Conservation (phyloP, 208 protist genomes). For the Trypanosoma rangeli region DNA sequence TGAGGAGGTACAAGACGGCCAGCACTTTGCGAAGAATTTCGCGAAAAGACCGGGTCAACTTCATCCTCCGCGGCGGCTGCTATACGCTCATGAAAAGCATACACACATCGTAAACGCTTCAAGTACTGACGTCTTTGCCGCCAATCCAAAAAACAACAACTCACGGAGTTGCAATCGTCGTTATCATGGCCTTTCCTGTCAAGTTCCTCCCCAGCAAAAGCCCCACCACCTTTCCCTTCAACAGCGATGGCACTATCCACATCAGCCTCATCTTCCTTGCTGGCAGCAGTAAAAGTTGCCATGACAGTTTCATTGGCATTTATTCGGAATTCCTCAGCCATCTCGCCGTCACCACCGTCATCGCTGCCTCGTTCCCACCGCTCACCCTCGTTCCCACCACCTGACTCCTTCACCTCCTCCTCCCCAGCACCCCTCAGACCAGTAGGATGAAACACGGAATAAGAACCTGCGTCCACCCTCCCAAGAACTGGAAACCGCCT, state of each 20-base stretch:
- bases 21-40: neutral
- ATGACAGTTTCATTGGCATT: neutral
- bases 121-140: slow-evolving; percentile 5
- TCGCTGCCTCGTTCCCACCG: neutral
- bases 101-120: slow-evolving; percentile 16
- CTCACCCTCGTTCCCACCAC: neutral
- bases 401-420: neutral
- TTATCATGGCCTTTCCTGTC: neutral
- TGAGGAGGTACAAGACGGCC: neutral
- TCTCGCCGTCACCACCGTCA: neutral
- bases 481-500: slow-evolving; percentile 29
- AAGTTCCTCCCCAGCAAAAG: too few relatives aligned
- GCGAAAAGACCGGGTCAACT: too few relatives aligned
- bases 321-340: neutral
- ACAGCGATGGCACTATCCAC: too few relatives aligned
- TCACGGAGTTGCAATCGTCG: neutral
- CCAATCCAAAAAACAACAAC: neutral
- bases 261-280: neutral
- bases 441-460: neutral
- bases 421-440: neutral
- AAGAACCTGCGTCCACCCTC: neutral
- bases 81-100: slow-evolving; percentile 15
- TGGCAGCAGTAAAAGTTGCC: neutral
- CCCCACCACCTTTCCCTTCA: neutral
- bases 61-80: neutral